These are phyloP conservation scores for Lasiodiplodia theobromae DNA, from an alignment of 2,329 filamentous ascomycete genomes.

Conservation along the genomic window DNA sequence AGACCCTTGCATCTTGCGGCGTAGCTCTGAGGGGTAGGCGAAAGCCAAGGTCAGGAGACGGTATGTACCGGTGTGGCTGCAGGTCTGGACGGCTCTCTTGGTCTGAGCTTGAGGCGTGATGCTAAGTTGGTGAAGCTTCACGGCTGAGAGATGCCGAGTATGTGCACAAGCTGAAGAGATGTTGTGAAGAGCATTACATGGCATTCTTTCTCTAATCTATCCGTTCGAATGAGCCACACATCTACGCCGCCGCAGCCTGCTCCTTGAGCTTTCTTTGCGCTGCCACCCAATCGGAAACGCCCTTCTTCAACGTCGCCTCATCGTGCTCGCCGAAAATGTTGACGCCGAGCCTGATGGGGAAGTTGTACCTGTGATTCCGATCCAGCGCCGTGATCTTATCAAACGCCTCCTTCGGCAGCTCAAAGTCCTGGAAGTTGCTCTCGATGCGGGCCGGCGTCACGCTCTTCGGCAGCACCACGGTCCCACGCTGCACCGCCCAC, in stretches of 20 bases:
- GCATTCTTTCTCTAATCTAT: neutral
- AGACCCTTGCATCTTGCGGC: neutral
- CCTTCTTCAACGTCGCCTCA: slow-evolving; percentile 35
- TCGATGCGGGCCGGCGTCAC: slow-evolving; percentile 39
- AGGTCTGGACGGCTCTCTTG: neutral
- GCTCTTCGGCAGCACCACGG: slow-evolving; percentile 82
- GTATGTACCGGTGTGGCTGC: slow-evolving; percentile 1
- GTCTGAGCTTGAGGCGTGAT: neutral
- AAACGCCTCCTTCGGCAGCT: slow-evolving; percentile 41
- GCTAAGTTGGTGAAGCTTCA: neutral
- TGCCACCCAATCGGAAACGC: slow-evolving; percentile 46
- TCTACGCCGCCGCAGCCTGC: slow-evolving; percentile 5
- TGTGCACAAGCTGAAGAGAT: neutral
- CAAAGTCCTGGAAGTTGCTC: slow-evolving; percentile 45
- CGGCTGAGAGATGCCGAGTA: neutral
- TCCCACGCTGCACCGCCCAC: slow-evolving; percentile 81
- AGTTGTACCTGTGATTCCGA: slow-evolving; percentile 42
- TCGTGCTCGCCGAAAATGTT: slow-evolving; percentile 29
- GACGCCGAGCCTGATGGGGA: slow-evolving; percentile 30
- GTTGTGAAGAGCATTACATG: neutral
- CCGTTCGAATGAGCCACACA: neutral
- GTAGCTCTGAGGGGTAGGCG: neutral
- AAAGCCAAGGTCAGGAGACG: neutral
- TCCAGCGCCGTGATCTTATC: slow-evolving; percentile 46
- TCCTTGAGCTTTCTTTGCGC: slow-evolving; percentile 38